phyloP scores from a whole-genome alignment of 2,329 filamentous ascomycete genomes.

The Penicillium sp. region DNA sequence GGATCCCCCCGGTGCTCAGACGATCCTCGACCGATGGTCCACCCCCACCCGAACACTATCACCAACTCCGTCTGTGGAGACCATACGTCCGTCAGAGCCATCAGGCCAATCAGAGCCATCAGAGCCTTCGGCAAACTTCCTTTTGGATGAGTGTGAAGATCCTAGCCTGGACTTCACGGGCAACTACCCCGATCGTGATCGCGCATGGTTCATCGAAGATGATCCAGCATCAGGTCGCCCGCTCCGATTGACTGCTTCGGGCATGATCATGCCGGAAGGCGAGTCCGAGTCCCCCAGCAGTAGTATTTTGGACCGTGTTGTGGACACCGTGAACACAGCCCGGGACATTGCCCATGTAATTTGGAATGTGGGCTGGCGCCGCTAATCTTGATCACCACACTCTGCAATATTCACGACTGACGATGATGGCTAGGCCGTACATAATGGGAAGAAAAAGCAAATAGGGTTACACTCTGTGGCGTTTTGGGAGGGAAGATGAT shows the following conservation, averaged over 20 bases:
- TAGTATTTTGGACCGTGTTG: slow-evolving; percentile 66
- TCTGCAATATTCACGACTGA: background rate
- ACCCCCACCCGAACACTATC: slow-evolving; percentile 44
- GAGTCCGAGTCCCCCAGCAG: slow-evolving; percentile 57
- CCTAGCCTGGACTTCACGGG: slow-evolving; percentile 37
- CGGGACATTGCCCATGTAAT: slow-evolving; percentile 58
- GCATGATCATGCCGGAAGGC: slow-evolving; percentile 85
- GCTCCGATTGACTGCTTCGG: slow-evolving; percentile 70
- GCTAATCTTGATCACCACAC: slow-evolving; percentile 28
- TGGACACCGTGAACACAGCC: slow-evolving; percentile 65
- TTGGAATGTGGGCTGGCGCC: slow-evolving; percentile 58
- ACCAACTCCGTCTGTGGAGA: slow-evolving; percentile 74
- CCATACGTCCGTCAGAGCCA: slow-evolving; percentile 51
- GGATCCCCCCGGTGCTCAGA: slow-evolving; percentile 54
- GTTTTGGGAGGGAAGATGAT: background rate
- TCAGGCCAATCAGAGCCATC: slow-evolving; percentile 25
- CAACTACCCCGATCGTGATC: slow-evolving; percentile 16
- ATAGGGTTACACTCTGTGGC: background rate
- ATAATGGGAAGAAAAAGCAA: background rate
- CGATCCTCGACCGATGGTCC: slow-evolving; percentile 27
- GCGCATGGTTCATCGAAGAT: slow-evolving; percentile 41
- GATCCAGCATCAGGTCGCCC: slow-evolving; percentile 48
- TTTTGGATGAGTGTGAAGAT: slow-evolving; percentile 55
- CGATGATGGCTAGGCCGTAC: background rate
- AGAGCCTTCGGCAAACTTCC: slow-evolving; percentile 56